Conservation (phyloP, 2,329 filamentous ascomycete species). For the Colletotrichum spaethianum region DNA sequence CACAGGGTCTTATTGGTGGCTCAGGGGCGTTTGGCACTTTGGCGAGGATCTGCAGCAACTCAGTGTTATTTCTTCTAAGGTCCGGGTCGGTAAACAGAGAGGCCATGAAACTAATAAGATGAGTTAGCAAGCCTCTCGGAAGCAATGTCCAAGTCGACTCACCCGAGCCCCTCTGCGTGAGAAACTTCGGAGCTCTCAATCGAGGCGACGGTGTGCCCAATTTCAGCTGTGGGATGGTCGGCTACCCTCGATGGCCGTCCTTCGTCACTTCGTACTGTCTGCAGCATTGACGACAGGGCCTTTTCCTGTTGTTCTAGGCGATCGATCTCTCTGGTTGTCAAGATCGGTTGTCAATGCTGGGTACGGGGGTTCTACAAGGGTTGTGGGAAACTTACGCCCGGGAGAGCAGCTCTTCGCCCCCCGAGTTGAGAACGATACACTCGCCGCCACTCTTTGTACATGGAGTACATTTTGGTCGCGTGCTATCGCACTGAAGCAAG, state of each 20-base stretch:
- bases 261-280: neutral
- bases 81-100: slow-evolving; percentile 42
- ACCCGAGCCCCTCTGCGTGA: slow-evolving; percentile 40
- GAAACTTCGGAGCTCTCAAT: slow-evolving; percentile 35
- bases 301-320: slow-evolving; percentile 45
- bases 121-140: neutral
- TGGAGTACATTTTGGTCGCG: slow-evolving; percentile 47
- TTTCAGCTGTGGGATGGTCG: neutral
- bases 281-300: neutral
- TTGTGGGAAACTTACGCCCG: slow-evolving; percentile 41
- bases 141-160: neutral
- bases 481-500: slow-evolving; percentile 47
- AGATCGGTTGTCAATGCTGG: neutral
- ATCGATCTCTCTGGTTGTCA: slow-evolving; percentile 41
- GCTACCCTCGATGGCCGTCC: neutral
- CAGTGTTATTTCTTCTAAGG: slow-evolving; percentile 37
- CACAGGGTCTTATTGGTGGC: slow-evolving; percentile 14
- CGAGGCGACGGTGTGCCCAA: slow-evolving; percentile 40
- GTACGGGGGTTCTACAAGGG: neutral
- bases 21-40: slow-evolving; percentile 25
- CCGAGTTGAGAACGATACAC: slow-evolving; percentile 48
- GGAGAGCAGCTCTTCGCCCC: slow-evolving; percentile 44
- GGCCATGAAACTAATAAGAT: slow-evolving; percentile 35
- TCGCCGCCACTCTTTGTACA: slow-evolving; percentile 46
- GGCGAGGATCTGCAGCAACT: slow-evolving; percentile 34